Conservation (phyloP, 75 land plant species). For the Cunninghamia lanceolata region DNA sequence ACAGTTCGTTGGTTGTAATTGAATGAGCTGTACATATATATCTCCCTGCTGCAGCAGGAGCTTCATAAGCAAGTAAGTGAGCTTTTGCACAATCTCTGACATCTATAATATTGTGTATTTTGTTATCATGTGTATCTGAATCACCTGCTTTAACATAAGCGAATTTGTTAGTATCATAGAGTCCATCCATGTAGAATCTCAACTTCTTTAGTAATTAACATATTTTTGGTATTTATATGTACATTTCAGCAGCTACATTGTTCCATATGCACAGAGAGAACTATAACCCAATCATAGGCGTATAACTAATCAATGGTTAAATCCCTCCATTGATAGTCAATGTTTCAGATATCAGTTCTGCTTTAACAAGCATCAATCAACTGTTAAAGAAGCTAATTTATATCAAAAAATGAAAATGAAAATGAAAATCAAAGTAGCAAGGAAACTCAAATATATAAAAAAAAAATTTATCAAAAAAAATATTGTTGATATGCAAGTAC, state of each 20-base stretch:
- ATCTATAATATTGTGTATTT: constrained; percentile 33
- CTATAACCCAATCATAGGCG: neutral
- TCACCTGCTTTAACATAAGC: constrained; percentile 9
- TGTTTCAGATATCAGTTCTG: neutral
- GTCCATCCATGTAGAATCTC: neutral
- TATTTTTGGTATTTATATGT: neutral
- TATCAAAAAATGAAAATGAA: neutral
- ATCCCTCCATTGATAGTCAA: neutral
- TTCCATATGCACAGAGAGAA: neutral
- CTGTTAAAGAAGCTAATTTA: neutral
- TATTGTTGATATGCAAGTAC: neutral
- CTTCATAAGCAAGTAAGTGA: constrained; percentile 47
- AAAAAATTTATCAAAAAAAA: too few relatives aligned
- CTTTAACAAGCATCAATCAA: neutral
- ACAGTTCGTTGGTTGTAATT: constrained; percentile 26
- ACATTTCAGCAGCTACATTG: neutral
- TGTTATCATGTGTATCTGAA: constrained; percentile 14
- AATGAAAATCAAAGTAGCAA: neutral
- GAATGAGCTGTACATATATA: constrained; percentile 46
- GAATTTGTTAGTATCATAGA: neutral
- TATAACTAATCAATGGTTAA: neutral
- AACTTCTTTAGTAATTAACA: neutral
- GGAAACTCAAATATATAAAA: neutral
- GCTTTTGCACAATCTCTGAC: constrained; percentile 80
- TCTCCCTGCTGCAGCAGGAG: constrained; percentile 48